phyloP scores from a whole-genome alignment of 1,284 basidiomycete genomes.

The Xanthoconium separans region DNA sequence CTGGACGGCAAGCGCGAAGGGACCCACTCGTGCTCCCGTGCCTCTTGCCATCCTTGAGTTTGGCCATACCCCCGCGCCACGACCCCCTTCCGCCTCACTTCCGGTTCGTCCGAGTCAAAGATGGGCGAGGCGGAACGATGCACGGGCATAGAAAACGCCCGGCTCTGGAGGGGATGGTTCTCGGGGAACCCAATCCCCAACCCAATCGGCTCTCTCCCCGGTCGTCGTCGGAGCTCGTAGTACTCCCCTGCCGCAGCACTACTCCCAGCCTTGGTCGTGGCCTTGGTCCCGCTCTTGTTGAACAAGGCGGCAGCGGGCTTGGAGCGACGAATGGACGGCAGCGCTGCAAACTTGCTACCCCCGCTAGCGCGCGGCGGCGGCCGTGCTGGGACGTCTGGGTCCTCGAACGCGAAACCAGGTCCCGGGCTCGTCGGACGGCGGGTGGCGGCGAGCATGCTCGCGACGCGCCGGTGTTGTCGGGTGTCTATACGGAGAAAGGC shows the following conservation, averaged over 20 bases:
- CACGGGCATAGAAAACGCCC: slow-evolving; percentile 21
- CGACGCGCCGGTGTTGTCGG: slow-evolving; percentile 23
- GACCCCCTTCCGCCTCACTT: not conserved
- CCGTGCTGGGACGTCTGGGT: not conserved
- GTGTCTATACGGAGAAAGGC: slow-evolving; percentile 25
- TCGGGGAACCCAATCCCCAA: slow-evolving; percentile 29
- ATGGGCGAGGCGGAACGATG: not conserved
- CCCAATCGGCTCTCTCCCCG: slow-evolving; percentile 16
- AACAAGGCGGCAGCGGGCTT: no score
- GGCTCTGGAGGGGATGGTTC: slow-evolving; percentile 18
- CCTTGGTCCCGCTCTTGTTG: no score
- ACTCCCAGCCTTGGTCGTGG: no score
- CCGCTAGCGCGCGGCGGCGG: not conserved
- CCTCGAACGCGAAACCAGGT: not conserved
- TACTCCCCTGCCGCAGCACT: not conserved
- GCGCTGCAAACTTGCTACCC: not conserved
- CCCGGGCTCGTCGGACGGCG: no score
- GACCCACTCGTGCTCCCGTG: slow-evolving; percentile 2
- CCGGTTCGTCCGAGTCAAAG: not conserved
- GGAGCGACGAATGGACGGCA: not conserved
- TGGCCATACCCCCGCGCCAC: not conserved
- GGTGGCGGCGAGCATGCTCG: slow-evolving; percentile 22
- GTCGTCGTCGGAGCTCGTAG: slow-evolving; percentile 12
- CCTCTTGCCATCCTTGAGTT: not conserved
- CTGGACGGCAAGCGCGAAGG: not conserved